Base-by-base conservation (phyloP, 257 asterid species). In the Handroanthus guayacan region DNA sequence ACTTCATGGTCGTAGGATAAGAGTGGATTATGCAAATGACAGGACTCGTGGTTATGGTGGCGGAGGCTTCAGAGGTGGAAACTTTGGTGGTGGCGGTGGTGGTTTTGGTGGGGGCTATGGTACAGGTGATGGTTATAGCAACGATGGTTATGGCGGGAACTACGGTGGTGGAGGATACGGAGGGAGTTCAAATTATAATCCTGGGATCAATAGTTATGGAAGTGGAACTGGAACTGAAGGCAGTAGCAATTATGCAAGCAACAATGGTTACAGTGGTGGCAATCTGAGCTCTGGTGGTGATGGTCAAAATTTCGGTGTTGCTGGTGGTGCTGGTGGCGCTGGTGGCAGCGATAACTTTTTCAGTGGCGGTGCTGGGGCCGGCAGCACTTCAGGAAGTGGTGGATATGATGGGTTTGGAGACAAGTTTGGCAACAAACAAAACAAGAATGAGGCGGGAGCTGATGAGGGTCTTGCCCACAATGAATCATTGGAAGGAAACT, bases 11-110 rank as follows among this genome's bases (percentile, higher is more conserved):
- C 93, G 96, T 39, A 76, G 38, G 18, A 44, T 90, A 54, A 86
- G 79, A 86, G 96, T 90, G 67, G 82, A 79, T 80, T 75, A 78
- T 47, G 93, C 96, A 17, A 86, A 81, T 65, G 93, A 88, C 69
- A 86, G 87, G 78, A 47, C 86, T 62, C 82, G 82, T 73, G 84
- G 86, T 9, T 78, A 36, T 38, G 83, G 83, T 0, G 86, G 84
- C 0, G 90, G 87, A 2, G 85, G 84, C 13, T 78, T 57, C 2
- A 51, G 75, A 0, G 43, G 52, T 37, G 81, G 82, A 1, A 80
- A 76, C 2, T 62, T 63, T 50, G 69, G 72, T 12, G 51, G 84
- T 16, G 39, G 65, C 2, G 44, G 75, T 2, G 62, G 79, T 2
- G 64, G 60, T 31, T 71, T n/a, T 13, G 78, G 74, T 13, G 73